phyloP scores from a whole-genome alignment of 257 asterid genomes.

The Ilex aquifolium region DNA sequence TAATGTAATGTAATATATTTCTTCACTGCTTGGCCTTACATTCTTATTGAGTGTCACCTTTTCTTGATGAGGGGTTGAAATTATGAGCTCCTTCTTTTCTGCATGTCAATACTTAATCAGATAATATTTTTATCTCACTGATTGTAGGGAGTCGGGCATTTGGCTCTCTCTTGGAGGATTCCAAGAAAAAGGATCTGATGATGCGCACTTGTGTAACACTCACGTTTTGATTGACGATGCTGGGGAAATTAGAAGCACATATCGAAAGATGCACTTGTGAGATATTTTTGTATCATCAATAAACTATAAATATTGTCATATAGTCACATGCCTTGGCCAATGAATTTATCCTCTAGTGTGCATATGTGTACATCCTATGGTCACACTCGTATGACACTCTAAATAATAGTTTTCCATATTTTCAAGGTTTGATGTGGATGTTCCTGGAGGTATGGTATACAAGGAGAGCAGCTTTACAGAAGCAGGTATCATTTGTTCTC shows the following conservation, averaged over 20 bases:
- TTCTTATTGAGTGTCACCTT: no score
- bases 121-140: slow-evolving; percentile 12
- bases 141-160: slow-evolving; percentile 62
- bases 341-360: no score
- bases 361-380: background rate
- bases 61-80: no score
- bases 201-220: slow-evolving; percentile 65
- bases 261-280: slow-evolving; percentile 80
- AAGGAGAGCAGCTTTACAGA: slow-evolving; percentile 92
- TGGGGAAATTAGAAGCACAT: slow-evolving; percentile 65
- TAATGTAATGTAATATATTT: no score
- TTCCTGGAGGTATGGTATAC: slow-evolving; percentile 95
- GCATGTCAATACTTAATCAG: background rate
- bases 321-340: no score
- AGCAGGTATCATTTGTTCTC: slow-evolving; percentile 36
- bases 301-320: no score
- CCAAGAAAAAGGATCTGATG: slow-evolving; percentile 79
- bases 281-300: slow-evolving; percentile 9
- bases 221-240: slow-evolving; percentile 78
- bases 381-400: background rate
- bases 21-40: no score
- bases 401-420: slow-evolving; percentile 3
- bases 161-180: slow-evolving; percentile 98
- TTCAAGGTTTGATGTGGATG: slow-evolving; percentile 78
- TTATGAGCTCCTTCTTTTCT: no score